Evolutionary conservation across 768 basidiomycete species (phyloP).

Genomic region (Ephemerocybe angulata): DNA sequence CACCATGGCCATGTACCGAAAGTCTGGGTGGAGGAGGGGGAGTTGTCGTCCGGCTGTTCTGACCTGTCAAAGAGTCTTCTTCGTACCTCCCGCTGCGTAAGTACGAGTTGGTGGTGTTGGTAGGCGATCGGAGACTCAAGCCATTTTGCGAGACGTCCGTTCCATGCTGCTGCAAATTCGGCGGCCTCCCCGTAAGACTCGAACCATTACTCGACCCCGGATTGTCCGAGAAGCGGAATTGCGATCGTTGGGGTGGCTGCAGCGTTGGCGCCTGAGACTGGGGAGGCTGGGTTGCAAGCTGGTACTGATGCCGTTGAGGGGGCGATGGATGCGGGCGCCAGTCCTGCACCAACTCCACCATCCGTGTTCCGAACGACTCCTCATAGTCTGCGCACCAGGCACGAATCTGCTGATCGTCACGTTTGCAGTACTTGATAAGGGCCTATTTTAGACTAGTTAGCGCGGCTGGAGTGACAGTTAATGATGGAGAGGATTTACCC

Average conservation of each 20-base stretch:
- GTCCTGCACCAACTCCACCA: constrained; percentile 45
- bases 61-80: constrained; percentile 32
- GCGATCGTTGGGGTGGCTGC: constrained; percentile 20
- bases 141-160: constrained; percentile 17
- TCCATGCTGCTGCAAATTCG: constrained; percentile 28
- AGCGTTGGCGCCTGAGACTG: no score
- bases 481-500: constrained; percentile 42
- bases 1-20: no score
- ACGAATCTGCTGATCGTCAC: constrained; percentile 52
- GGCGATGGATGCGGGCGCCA: constrained; percentile 37
- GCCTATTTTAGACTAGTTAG: constrained; percentile 37
- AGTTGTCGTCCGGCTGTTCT: no score
- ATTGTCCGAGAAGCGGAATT: constrained; percentile 29
- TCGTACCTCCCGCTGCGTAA: constrained; percentile 31
- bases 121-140: constrained; percentile 25
- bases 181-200: constrained; percentile 20
- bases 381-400: constrained; percentile 62
- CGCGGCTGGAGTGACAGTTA: constrained; percentile 4
- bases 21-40: neutral
- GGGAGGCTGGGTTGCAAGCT: constrained; percentile 16
- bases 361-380: constrained; percentile 61
- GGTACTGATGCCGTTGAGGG: constrained; percentile 28
- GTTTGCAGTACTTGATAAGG: constrained; percentile 60
- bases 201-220: neutral
- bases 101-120: constrained; percentile 26